phyloP scores from a whole-genome alignment of 1,284 basidiomycete species.

The Cryptococcus maquisensis region DNA sequence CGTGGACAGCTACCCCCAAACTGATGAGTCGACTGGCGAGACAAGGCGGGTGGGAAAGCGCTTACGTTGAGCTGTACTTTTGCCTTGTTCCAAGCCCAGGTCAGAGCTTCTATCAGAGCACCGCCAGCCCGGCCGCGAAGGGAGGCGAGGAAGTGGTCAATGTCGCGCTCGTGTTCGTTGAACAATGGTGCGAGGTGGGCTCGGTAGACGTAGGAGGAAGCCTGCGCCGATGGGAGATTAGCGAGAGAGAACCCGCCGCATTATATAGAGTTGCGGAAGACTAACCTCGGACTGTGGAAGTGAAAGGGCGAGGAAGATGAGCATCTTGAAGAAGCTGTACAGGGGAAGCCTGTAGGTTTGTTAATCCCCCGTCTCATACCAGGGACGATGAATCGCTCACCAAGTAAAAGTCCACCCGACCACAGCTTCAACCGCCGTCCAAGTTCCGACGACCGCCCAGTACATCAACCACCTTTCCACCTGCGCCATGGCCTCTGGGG shows the following conservation, averaged over 20 bases:
- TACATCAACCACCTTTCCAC: constrained; percentile 48
- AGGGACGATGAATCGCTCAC: constrained; percentile 49
- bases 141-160: constrained; percentile 59
- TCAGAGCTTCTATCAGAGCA: constrained; percentile 28
- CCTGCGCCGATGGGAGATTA: constrained; percentile 49
- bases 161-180: constrained; percentile 59
- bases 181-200: constrained; percentile 65
- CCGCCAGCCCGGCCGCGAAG: constrained; percentile 30
- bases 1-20: not conserved
- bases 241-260: not conserved
- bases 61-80: constrained; percentile 38
- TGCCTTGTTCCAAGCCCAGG: constrained; percentile 41
- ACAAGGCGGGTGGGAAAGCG: constrained; percentile 1
- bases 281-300: constrained; percentile 68
- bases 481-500: constrained; percentile 57
- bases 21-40: not conserved
- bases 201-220: constrained; percentile 67
- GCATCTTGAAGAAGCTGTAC: constrained; percentile 68
- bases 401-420: constrained; percentile 67
- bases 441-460: constrained; percentile 58
- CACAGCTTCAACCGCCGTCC: constrained; percentile 65
- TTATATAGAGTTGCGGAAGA: constrained; percentile 6
- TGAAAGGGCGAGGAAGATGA: constrained; percentile 67
- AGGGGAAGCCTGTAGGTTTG: constrained; percentile 62
- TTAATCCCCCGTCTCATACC: not conserved